Base-by-base conservation (phyloP, 2,329 filamentous ascomycete genomes). In the Xylaria sp. region DNA sequence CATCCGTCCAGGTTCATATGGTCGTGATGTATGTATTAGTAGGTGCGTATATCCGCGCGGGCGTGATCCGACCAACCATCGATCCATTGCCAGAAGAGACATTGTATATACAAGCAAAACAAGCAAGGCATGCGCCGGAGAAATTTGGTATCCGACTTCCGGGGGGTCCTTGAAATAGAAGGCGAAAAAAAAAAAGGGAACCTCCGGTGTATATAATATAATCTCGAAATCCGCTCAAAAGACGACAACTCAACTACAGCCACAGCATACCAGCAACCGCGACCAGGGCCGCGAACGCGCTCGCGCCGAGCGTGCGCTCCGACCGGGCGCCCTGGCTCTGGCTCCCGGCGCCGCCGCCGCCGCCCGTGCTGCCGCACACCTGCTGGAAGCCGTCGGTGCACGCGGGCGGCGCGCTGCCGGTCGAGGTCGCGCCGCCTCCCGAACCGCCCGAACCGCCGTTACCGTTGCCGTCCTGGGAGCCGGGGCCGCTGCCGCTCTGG, bases 211-310 rank as follows among this genome's bases (percentile, higher is more conserved):
- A 41, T 39, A 44, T 22, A 20, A 44, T 22, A n/a, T n/a, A n/a
- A n/a, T n/a, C n/a, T n/a, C n/a, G n/a, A n/a, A n/a, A n/a, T n/a
- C n/a, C n/a, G n/a, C n/a, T n/a, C n/a, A n/a, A 45, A 42, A 37
- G 21, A 50, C 11, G 22, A 39, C 22, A 20, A 21, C 39, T 18
- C 26, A 34, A 17, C 37, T 65, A 70, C 29, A 69, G 37, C 60
- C 57, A 69, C 5, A 70, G 52, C 67, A 68, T 70, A 4, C 57
- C 69, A 2, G 56, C 65, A 29, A 70, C 64, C 3, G 66, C 68
- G 43, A 70, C 34, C 2, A 69, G 63, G 19, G 67, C 68, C 4
- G 68, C 68, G 44, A 71, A 70, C 7, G 66, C 63, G 39, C 69
- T 70, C 8, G 68, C 64, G 13, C 68, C 69, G 4, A 68, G 52